phyloP scores from a whole-genome alignment of 345 rosid genomes.

The Populus ilicifolia region DNA sequence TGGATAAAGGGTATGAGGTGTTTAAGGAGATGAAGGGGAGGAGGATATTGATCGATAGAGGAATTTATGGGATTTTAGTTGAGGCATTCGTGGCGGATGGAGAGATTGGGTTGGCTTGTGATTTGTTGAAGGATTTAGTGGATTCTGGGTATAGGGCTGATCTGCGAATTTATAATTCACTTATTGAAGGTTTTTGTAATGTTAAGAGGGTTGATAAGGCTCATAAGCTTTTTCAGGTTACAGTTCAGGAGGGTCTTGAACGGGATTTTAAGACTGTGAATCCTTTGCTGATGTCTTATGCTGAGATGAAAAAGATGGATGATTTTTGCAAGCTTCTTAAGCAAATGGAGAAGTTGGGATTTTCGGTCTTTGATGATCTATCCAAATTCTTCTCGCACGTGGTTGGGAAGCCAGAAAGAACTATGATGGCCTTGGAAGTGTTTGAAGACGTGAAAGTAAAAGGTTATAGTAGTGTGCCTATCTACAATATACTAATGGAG shows the following conservation, averaged over 20 bases:
- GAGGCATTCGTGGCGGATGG: slow-evolving; percentile 67
- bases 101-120: slow-evolving; percentile 60
- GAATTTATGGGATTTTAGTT: slow-evolving; percentile 53
- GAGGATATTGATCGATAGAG: slow-evolving; percentile 64
- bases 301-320: slow-evolving; percentile 47
- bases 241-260: slow-evolving; percentile 59
- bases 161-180: slow-evolving; percentile 71
- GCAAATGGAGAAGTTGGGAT: slow-evolving; percentile 51
- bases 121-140: slow-evolving; percentile 74
- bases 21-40: slow-evolving; percentile 76
- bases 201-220: slow-evolving; percentile 67
- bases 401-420: slow-evolving; percentile 48
- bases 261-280: slow-evolving; percentile 61
- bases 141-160: slow-evolving; percentile 84
- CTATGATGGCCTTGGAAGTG: slow-evolving; percentile 49
- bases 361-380: slow-evolving; percentile 53
- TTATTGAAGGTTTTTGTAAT: slow-evolving; percentile 69
- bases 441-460: slow-evolving; percentile 51
- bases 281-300: slow-evolving; percentile 69
- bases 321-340: slow-evolving; percentile 49
- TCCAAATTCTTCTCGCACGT: slow-evolving; percentile 51
- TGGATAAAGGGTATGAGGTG: slow-evolving; percentile 52
- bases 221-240: slow-evolving; percentile 52
- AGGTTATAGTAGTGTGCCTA: slow-evolving; percentile 53
- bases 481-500: slow-evolving; percentile 65